Evolutionary conservation across 192 early-diverging fungal species (phyloP).

Genomic region (Backusella tuberculispora): DNA sequence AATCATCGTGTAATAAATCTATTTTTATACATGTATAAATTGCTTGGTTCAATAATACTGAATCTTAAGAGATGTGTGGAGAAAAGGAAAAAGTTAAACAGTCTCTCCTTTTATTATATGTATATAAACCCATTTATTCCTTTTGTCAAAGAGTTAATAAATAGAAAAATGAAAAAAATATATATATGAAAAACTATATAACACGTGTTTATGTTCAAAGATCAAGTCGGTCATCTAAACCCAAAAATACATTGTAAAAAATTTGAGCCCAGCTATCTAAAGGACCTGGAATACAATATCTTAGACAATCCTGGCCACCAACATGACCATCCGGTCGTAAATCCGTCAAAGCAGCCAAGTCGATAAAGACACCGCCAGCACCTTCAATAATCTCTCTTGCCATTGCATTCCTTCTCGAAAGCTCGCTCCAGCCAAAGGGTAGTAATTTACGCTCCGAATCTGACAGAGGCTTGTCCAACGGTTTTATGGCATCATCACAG

Average conservation of each 20-base stretch:
- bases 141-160: background rate
- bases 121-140: too few species aligned
- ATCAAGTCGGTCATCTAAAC: background rate
- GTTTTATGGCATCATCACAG: conserved; percentile 47
- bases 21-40: too few species aligned
- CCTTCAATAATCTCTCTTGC: conserved; percentile 53
- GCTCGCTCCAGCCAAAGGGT: conserved; percentile 44
- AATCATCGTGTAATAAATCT: too few species aligned
- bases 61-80: too few species aligned
- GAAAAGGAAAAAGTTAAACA: too few species aligned
- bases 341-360: conserved; percentile 50
- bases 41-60: too few species aligned
- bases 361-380: conserved; percentile 55
- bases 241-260: conserved; percentile 39
- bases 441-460: conserved; percentile 37
- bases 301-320: conserved; percentile 58
- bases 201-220: conserved; percentile 5
- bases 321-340: conserved; percentile 57
- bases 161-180: background rate
- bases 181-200: background rate
- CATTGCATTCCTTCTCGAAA: conserved; percentile 50
- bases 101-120: background rate
- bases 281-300: conserved; percentile 61
- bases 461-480: conserved; percentile 39
- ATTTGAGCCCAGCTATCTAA: conserved; percentile 52